Evolutionary conservation across 371 early-diverging fungal genomes (phyloP), one percentile per base, ranked within the genome.

Genomic region (Mortierella sp.): DNA sequence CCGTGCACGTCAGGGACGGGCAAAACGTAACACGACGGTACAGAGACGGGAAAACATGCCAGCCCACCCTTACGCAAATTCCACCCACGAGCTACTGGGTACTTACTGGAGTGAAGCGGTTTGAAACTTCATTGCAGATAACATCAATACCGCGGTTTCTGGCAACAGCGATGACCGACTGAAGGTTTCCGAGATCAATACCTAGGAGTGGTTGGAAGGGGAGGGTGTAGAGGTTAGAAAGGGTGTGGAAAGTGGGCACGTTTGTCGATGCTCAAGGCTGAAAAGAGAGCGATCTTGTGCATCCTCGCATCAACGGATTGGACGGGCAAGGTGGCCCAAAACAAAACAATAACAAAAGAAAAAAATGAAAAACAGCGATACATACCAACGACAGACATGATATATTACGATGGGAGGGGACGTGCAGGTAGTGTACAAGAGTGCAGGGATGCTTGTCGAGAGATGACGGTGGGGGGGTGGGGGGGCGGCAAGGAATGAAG

Each of bases 71-170:
- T n/a, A n/a, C n/a, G n/a, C n/a, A n/a, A n/a, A n/a, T n/a, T n/a
- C n/a, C n/a, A n/a, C n/a, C n/a, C n/a, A n/a, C n/a, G n/a, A n/a
- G n/a, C n/a, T n/a, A n/a, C n/a, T n/a, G n/a, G n/a, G n/a, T 56
- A 87, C 92, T 86, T 89, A 95, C 89, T 30, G 98, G 98, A 28
- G 98, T 97, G 47, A 94, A 91, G 64, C 98, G 87, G 89, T 97
- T 96, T 46, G 96, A 96, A 27, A 95, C 96, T 82, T 97, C 98
- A 84, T 98, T 98, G 82, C 89, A 87, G 73, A 98, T 92, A 67
- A 98, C 95, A 82, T 98, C 98, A 78, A 98, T 96, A 80, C 98
- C 98, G 74, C 97, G 91, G 87, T 97, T 97, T 80, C 98, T 86
- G 48, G 97, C 98, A 49, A 97, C 96, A 60, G 98, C 97, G 67